Evolutionary conservation across 768 basidiomycete species (phyloP), one percentile per base, ranked within the genome.

Genomic region (Lentinula edodes): DNA sequence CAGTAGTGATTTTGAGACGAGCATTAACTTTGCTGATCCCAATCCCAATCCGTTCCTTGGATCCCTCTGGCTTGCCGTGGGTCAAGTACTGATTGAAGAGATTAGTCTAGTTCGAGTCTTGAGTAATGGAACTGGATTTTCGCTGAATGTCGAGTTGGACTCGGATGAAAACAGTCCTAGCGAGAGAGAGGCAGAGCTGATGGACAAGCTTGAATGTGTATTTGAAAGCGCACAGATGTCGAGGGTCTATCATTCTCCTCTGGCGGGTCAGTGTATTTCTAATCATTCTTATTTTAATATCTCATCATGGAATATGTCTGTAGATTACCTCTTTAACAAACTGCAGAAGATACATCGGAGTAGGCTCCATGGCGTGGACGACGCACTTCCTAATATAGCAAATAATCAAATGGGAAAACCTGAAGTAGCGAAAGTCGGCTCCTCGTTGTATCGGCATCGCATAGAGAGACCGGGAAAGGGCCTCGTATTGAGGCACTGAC

Each of bases 21-120:
- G 28, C 28, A 28, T 3, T 13, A 8, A 8, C 18, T 28, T 15
- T 23, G 55, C 18, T 10, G 42, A 15, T 28, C 15, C 20, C 6
- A 43, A 46, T 20, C 46, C 58, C 42, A 62, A 58, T 59, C 61
- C 61, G 8, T 42, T 62, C 34, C 48, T 60, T 45, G 58, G 42
- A 16, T 35, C 45, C 6, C 39, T 60, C 2, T 60, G 58, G 58
- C 43, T 46, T 15, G 28, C 43, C 20, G 58, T 43, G 15, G 23
- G 43, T n/a, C 41, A 51, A 43, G 58, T 60, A n/a, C 18, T 60
- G 16, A 43, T 60, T 4, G 39, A 35, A 6, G 58, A 60, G 46
- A 36, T 50, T 5, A 8, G 2, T 12, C 4, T 34, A n/a, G 41
- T 16, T 38, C 34, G 52, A n/a, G 10, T 23, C 1, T 1, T 34